phyloP scores from a whole-genome alignment of 2,329 filamentous ascomycete species.

The Pestalotiopsis fici region DNA sequence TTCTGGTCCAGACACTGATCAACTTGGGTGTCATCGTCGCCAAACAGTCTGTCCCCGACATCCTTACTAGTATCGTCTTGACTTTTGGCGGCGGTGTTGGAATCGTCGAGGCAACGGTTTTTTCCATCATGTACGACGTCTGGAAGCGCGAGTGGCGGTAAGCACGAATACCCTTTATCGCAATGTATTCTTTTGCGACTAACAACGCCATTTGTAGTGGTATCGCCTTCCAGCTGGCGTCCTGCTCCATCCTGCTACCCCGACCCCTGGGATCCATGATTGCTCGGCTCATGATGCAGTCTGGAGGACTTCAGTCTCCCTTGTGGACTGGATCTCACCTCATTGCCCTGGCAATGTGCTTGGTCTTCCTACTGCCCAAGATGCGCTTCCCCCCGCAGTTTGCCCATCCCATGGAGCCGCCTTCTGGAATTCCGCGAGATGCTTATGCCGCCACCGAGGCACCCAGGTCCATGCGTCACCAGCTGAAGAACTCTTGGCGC shows the following conservation, averaged over 20 bases:
- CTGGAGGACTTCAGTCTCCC: no score
- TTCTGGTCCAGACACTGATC: background rate
- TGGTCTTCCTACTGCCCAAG: no score
- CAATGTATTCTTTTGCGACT: no score
- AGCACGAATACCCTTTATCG: background rate
- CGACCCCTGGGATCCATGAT: background rate
- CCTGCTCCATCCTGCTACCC: background rate
- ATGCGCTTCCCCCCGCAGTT: no score
- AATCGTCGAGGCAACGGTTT: slow-evolving; percentile 10
- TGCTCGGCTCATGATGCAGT: background rate
- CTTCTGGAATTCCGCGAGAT: no score
- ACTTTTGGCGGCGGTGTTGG: slow-evolving; percentile 10
- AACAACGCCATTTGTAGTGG: background rate
- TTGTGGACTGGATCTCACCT: no score
- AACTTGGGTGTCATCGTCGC: background rate
- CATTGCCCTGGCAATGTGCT: background rate
- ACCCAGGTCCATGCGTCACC: background rate
- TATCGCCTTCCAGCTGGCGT: slow-evolving; percentile 7
- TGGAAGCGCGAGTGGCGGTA: slow-evolving; percentile 7
- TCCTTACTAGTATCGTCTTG: background rate
- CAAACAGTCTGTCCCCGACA: background rate
- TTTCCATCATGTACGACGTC: slow-evolving; percentile 8
- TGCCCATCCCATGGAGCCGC: no score
- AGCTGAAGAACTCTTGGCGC: background rate
- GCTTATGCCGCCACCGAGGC: background rate